Evolutionary conservation across 768 basidiomycete genomes (phyloP), one percentile per base, ranked within the genome.

Genomic region (Suillus bovinus): DNA sequence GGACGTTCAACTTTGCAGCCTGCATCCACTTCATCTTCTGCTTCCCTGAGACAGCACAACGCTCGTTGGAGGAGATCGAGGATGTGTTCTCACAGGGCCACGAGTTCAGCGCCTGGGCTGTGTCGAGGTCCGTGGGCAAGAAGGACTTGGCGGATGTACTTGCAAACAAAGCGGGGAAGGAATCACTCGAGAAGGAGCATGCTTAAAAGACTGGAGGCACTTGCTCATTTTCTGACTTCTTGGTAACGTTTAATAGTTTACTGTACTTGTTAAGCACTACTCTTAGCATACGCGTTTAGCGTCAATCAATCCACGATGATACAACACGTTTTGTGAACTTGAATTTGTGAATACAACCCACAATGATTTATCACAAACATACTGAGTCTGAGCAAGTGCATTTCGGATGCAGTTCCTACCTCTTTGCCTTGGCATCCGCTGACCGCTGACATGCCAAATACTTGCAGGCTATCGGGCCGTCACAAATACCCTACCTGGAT

Each of bases 1-100:
- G 86, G 10, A 76, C 88, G 11, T 90, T 90, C 83, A 89, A 90
- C 79, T 85, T 88, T 62, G 84, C 86, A 1, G 87, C 85, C 1
- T 87, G 82, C 71, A 76, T 90, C 58, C 89, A 91, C 67, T 78
- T 91, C 63, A 78, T 88, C 69, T 91, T 92, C 82, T 87, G 88
- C 81, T 92, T 84, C 81, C 91, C 90, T 14, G 91, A 92, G 74
- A 90, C 89, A 3, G 85, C 86, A 16, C 85, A 86, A 5, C 81
- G 88, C 0, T 84, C 87, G 3, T 82, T 93, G 10, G 91, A 93
- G 74, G 90, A 93, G 73, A 81, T 92, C 46, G 91, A 93, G 70
- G 90, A 87, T 6, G 83, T 92, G 65, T 92, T 93, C 78, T 75
- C 78, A 6, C 83, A 86, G 66, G 89, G 88, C 0, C 84, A 92